Evolutionary conservation across 2,329 filamentous ascomycete species (phyloP), one percentile per base, ranked within the genome.

Genomic region (Diaporthe eres): DNA sequence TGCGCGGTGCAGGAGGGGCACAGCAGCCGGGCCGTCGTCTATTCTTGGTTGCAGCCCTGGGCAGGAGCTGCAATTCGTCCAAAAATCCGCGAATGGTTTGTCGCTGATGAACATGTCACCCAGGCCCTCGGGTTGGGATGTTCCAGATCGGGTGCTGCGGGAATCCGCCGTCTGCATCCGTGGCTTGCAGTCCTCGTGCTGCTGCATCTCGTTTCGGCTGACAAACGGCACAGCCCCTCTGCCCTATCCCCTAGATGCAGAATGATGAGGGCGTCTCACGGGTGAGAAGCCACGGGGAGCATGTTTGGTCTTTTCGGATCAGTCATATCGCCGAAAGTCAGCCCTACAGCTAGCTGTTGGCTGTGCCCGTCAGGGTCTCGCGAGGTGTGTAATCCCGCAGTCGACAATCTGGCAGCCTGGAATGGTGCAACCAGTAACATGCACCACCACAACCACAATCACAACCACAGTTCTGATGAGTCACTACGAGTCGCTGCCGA

Each of bases 101-200:
- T 75, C 73, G 75, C 73, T 65, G 60, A 75, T 31, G 60, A 49
- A 42, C 68, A 65, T 73, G 75, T 73, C 68, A 72, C 73, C 75
- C 75, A 75, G 74, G 37, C 74, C 37, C 73, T 77, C 75, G 75
- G 75, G 75, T 75, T 70, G 75, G 61, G 61, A 13, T 75, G 68
- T 65, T 75, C 75, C 75, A 75, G 75, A 77, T 77, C 73, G 68
- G 75, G 75, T 65, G 60, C 71, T 65, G 71, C 71, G 71, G 34
- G 51, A 57, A 65, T 65, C 71, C 71, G 37, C 37, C 55, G 10
- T 65, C 47, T 65, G 71, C 71, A 73, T 65, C 60, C n/a, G 71
- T 39, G 72, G 73, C 70, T 73, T 76, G 75, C 68, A 75, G 67
- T 75, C 19, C 63, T 76, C 12, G 51, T 77, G 72, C 68, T 61